Conservation (phyloP, 2,329 filamentous ascomycete genomes). For the Aspergillus felis region DNA sequence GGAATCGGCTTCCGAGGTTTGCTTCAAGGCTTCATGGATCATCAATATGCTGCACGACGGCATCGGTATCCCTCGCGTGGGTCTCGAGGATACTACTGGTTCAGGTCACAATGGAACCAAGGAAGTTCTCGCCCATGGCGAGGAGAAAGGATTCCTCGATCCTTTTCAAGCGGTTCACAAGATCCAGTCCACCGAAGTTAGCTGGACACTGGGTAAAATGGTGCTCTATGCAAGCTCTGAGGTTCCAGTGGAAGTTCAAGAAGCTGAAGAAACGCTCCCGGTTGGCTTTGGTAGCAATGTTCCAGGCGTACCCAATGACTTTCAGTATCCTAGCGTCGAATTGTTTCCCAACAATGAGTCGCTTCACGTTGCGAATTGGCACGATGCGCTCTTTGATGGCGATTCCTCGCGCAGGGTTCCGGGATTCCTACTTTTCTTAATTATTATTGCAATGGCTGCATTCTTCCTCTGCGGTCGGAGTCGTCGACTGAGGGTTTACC, state of each 20-base stretch:
- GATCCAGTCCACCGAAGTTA: constrained; percentile 85
- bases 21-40: constrained; percentile 97
- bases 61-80: constrained; percentile 84
- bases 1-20: constrained; percentile 77
- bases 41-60: constrained; percentile 96
- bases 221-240: constrained; percentile 90
- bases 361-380: constrained; percentile 51
- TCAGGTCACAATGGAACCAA: constrained; percentile 68
- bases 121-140: constrained; percentile 62
- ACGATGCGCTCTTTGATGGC: constrained; percentile 60
- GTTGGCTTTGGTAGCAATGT: constrained; percentile 92
- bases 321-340: constrained; percentile 64
- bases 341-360: constrained; percentile 30
- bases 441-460: constrained; percentile 64
- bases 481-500: constrained; percentile 60
- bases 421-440: constrained; percentile 70
- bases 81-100: constrained; percentile 61
- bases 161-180: constrained; percentile 92
- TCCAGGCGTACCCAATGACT: constrained; percentile 66
- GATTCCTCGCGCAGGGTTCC: constrained; percentile 66
- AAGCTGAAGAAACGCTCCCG: constrained; percentile 59
- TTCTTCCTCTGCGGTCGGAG: constrained; percentile 79
- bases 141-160: constrained; percentile 71
- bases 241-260: constrained; percentile 61
- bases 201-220: constrained; percentile 97